A percentile compares a stretch with the other conserved stretches of the same genome.
These are phyloP conservation scores for Penicillium lagena DNA, from an alignment of 495 filamentous ascomycete genomes.

Conservation along the genomic window DNA sequence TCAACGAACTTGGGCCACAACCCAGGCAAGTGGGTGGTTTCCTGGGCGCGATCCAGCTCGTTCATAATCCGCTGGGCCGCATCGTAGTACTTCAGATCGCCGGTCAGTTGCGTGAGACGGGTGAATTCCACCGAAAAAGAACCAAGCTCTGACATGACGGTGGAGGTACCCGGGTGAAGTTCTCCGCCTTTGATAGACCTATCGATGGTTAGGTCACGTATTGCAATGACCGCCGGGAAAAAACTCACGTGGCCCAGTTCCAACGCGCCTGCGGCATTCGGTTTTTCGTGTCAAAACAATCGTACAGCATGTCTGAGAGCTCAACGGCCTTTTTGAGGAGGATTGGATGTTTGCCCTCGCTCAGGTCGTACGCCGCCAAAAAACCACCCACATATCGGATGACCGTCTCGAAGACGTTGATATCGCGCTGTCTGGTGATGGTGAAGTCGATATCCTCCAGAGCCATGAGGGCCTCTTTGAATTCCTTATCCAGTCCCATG, in stretches of 20 bases:
- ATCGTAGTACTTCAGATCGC: conserved; percentile 83
- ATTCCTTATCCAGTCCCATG: conserved; percentile 55
- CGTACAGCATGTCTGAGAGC: conserved; percentile 80
- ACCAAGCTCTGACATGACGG: conserved; percentile 74
- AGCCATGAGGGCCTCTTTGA: conserved; percentile 50
- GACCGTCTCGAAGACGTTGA: conserved; percentile 83
- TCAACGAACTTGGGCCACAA: conserved; percentile 80
- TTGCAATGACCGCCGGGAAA: neutral
- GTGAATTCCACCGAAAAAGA: conserved; percentile 91
- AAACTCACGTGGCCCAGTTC: conserved; percentile 37
- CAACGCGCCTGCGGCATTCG: conserved; percentile 72
- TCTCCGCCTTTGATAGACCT: conserved; percentile 30
- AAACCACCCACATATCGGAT: conserved; percentile 85
- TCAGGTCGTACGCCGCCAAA: conserved; percentile 77
- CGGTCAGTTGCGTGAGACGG: conserved; percentile 80
- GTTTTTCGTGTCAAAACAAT: conserved; percentile 92
- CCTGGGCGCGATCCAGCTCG: conserved; percentile 68
- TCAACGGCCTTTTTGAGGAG: conserved; percentile 82
- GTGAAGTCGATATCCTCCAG: conserved; percentile 50
- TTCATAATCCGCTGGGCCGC: conserved; percentile 85
- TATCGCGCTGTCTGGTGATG: conserved; percentile 38
- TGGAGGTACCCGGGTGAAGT: conserved; percentile 34
- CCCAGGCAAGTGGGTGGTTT: conserved; percentile 62
- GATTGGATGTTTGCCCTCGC: conserved; percentile 53
- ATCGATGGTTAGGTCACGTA: conserved; percentile 6